Evolutionary conservation across 352 stramenopile species (phyloP).

Genomic region (Phytopythium montanum): DNA sequence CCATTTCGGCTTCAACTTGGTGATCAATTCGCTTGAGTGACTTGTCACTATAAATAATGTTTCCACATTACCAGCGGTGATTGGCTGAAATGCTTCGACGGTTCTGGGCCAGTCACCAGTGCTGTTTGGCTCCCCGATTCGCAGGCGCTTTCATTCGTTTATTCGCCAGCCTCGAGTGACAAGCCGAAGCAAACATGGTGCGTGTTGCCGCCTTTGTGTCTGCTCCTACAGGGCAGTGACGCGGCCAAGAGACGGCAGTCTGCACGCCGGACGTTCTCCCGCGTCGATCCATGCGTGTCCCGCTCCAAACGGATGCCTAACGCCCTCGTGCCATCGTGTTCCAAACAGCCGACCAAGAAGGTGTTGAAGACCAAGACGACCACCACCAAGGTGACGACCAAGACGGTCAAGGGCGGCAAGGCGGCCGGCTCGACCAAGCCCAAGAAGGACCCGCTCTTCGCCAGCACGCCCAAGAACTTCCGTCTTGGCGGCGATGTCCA

Average conservation of each 20-base stretch:
- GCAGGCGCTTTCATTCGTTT: slow-evolving; percentile 56
- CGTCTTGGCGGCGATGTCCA: slow-evolving; percentile 96
- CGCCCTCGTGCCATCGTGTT: background rate
- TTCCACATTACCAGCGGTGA: background rate
- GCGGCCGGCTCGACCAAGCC: slow-evolving; percentile 55
- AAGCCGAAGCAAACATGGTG: slow-evolving; percentile 45
- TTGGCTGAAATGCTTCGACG: slow-evolving; percentile 2
- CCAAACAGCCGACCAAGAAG: slow-evolving; percentile 77
- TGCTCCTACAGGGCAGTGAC: background rate
- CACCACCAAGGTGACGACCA: slow-evolving; percentile 55
- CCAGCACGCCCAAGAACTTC: slow-evolving; percentile 92
- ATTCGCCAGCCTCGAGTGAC: slow-evolving; percentile 81
- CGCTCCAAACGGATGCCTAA: background rate
- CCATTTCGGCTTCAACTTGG: background rate
- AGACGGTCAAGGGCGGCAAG: slow-evolving; percentile 63
- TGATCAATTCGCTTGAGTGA: background rate
- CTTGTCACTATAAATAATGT: background rate
- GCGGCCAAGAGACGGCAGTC: background rate
- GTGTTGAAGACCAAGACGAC: slow-evolving; percentile 75
- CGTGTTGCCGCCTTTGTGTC: background rate
- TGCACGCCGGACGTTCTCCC: background rate
- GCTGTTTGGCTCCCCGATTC: background rate
- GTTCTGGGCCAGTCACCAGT: slow-evolving; percentile 4
- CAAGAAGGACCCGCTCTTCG: slow-evolving; percentile 95
- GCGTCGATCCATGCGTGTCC: background rate